Percentiles rank a stretch among this genome's conserved stretches.
Conservation (phyloP, 2,329 filamentous ascomycete species). For the Lasiodiplodia theobromae region DNA sequence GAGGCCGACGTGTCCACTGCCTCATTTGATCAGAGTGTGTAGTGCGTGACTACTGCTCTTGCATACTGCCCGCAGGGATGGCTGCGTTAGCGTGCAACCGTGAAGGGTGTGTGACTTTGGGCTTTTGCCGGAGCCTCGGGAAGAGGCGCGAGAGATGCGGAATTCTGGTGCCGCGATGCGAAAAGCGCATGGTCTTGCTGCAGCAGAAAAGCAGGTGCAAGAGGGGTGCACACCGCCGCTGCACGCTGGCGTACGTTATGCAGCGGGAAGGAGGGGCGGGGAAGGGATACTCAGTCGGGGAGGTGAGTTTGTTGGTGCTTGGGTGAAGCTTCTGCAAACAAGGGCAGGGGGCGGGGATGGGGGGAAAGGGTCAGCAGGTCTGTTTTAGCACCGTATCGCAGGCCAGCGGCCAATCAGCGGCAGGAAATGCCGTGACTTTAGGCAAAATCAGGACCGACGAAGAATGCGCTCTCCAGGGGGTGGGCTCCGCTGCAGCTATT, state of each 20-base stretch:
- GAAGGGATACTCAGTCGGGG: not conserved
- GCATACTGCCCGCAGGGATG: too few relatives aligned
- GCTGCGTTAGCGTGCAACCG: too few relatives aligned
- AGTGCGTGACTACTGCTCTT: not conserved
- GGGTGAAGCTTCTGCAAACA: not conserved
- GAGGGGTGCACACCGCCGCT: not conserved
- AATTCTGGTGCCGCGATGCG: not conserved
- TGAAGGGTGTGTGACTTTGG: too few relatives aligned
- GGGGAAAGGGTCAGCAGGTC: not conserved
- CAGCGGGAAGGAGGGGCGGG: not conserved
- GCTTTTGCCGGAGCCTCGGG: too few relatives aligned
- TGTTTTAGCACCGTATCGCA: not conserved
- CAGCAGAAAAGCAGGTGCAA: not conserved
- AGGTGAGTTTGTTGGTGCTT: not conserved
- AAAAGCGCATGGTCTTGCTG: not conserved
- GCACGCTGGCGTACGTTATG: not conserved
- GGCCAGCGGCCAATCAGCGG: not conserved
- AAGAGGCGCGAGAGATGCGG: too few relatives aligned
- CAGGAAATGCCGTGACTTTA: not conserved
- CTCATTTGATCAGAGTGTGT: not conserved
- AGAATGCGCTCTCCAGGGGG: not conserved
- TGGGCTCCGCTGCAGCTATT: slow-evolving; percentile 6
- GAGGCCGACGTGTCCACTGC: not conserved
- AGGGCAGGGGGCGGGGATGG: not conserved
- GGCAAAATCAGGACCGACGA: slow-evolving; percentile 5